Percentiles rank a stretch among this genome's conserved stretches.
These are phyloP conservation scores for Selenicereus undatus DNA, from an alignment of 148 eudicot genomes.

Conservation along the genomic window DNA sequence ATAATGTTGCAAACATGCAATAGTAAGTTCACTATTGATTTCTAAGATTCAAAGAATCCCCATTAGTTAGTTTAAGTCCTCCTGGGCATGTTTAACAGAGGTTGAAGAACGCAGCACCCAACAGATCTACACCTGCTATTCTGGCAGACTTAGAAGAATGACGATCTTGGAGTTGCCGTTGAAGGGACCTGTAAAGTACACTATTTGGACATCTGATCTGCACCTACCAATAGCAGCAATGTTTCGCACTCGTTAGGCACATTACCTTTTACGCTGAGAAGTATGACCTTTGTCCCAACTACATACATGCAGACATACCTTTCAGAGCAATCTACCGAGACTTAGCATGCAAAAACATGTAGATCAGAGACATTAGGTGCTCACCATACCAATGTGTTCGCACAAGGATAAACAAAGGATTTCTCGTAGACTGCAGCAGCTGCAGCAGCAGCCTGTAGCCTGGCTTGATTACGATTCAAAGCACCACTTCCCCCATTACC, in stretches of 20 bases:
- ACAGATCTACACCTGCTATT: too few relatives aligned
- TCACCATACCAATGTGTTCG: conserved; percentile 63
- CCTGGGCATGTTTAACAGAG: too few relatives aligned
- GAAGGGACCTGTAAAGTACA: neutral
- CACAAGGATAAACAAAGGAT: conserved; percentile 86
- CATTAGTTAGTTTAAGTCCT: too few relatives aligned
- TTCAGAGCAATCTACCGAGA: neutral
- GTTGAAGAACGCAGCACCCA: too few relatives aligned
- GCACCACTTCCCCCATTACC: conserved; percentile 35
- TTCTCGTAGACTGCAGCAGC: conserved; percentile 85
- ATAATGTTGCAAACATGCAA: too few relatives aligned
- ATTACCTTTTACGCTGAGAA: neutral
- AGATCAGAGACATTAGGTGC: conserved; percentile 8
- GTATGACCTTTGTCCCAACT: neutral
- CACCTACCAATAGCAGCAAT: neutral
- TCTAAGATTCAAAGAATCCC: too few relatives aligned
- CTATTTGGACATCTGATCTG: neutral
- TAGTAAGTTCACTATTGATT: too few relatives aligned
- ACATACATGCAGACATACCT: neutral
- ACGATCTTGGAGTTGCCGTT: neutral
- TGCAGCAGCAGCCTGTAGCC: conserved; percentile 89
- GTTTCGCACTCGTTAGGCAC: neutral
- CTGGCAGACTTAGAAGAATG: too few relatives aligned
- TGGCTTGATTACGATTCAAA: conserved; percentile 55
- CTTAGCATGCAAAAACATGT: neutral